Evolutionary conservation across 805 yeast genomes (phyloP), one percentile per base, ranked within the genome.

Genomic region (Candida hungchunana): DNA sequence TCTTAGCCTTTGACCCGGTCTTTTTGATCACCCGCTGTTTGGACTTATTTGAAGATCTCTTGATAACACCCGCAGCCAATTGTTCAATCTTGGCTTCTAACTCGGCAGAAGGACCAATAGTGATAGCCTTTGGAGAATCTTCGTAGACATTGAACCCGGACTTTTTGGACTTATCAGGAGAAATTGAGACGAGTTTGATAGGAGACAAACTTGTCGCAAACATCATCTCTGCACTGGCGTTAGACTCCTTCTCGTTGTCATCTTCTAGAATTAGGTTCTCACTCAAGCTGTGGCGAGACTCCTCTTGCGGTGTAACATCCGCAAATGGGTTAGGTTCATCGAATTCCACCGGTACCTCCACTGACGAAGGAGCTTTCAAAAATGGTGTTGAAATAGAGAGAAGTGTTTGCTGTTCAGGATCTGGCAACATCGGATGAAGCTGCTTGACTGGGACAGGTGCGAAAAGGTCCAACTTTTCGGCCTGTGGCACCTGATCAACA

Each of bases 191-290:
- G 9, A 50, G 24, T 19, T 39, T 47, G 15, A 53, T 49, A 17
- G 56, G 57, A 2, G 56, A 50, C 20, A 51, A 34, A 27, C 40
- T 49, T 5, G 44, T 29, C 8, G 54, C 58, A 17, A 41, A 36
- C 18, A 36, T 34, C 7, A 44, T 24, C 18, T 45, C 49, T 7
- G 34, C 19, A 11, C 34, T 28, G 26, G 17, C 23, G 27, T 32
- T 24, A 9, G 19, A 6, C 21, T 37, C 36, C 4, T 37, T 30
- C 7, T 40, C 22, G 15, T 34, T 36, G 6, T 26, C 35, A 17
- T 34, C 39, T 25, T 35, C 39, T 14, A 42, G 40, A 24, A 36
- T 44, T 41, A 23, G 25, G 22, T 18, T 32, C 24, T 32, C 40
- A 17, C 25, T 43, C 35, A 27, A 20, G n/a, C 27, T 24, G 17